Base-by-base conservation (phyloP, 495 filamentous ascomycete species). In the Lepidopterella palustris region DNA sequence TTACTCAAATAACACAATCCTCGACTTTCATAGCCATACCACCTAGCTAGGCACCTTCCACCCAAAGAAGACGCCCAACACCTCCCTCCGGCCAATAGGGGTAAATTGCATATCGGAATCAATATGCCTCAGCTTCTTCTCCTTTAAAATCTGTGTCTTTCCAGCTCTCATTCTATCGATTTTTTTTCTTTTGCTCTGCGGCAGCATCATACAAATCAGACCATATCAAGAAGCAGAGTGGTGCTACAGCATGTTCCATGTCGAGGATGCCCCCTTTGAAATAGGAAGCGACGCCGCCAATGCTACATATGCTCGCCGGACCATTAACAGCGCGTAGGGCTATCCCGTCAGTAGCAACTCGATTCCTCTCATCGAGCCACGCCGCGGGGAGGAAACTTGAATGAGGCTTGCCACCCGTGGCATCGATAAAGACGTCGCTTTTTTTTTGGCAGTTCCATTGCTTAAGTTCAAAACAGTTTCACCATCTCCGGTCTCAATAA, bases 1-100 rank as follows among this genome's bases (percentile, higher is more conserved):
- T 42, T 42, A 15, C 39, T 42, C 39, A 9, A 42, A 42, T 11
- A 42, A 42, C 39, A 42, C 20, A 42, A 20, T 42, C 39, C 39
- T 42, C 39, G 39, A 42, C 39, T 42, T 42, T 2, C 20, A 2
- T 20, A 42, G 8, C 39, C 39, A 42, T 9, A 84, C 72, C 70
- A 80, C 62, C 76, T 80, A 82, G 24, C 80, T 76, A 0, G 82
- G 82, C 58, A 84, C 4, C 42, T 63, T 59, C 55, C 62, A 84
- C 0, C 82, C 82, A 68, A 80, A 77, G 1, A 73, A 72, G 0
- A 77, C 77, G 0, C 82, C 83, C 24, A 86, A 79, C 28, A 80
- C 81, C 27, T 72, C 75, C 28, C 66, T 76, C 25, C 60, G 62
- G 0, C 82, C 84, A 59, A 84, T 74, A 0, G 84, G 81, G 40